Evolutionary conservation across 441 rosid species (phyloP).

Genomic region (Francoa sonchifolia): DNA sequence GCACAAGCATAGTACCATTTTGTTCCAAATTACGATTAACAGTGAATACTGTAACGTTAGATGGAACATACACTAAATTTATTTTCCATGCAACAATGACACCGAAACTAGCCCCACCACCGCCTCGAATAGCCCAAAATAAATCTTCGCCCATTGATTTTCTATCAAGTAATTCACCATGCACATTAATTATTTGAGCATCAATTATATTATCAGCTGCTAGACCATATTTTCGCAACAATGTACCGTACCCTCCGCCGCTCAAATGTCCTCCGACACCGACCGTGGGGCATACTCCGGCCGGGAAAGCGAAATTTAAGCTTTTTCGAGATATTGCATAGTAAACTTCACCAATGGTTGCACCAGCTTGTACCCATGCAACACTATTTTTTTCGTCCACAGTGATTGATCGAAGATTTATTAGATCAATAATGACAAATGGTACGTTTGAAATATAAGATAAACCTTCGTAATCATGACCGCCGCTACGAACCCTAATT

Average conservation of each 20-base stretch:
- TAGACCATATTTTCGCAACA: conserved; percentile 8
- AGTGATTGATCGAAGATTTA: too few relatives aligned
- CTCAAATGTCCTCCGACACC: conserved; percentile 11
- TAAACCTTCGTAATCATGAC: conserved; percentile 43
- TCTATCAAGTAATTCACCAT: conserved; percentile 4
- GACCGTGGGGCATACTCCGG: conserved; percentile 4
- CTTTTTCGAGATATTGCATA: too few relatives aligned
- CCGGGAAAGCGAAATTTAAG: conserved; percentile 13
- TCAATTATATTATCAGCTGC: conserved; percentile 11
- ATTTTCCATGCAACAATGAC: conserved; percentile 3
- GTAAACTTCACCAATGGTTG: too few relatives aligned
- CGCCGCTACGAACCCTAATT: conserved; percentile 48
- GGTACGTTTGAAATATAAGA: conserved; percentile 38
- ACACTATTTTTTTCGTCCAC: too few relatives aligned
- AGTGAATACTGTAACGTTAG: conserved; percentile 5
- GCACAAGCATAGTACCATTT: not conserved
- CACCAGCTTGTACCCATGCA: too few relatives aligned
- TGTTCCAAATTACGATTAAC: not conserved
- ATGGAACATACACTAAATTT: conserved; percentile 6
- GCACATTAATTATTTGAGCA: conserved; percentile 7
- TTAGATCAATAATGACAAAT: too few relatives aligned
- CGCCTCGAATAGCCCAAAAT: conserved; percentile 12
- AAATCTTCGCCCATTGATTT: conserved; percentile 8
- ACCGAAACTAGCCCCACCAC: conserved; percentile 11
- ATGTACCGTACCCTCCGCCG: conserved; percentile 10